A percentile compares a stretch with the other conserved stretches of the same genome.
Evolutionary conservation across 2,329 filamentous ascomycete genomes (phyloP).

Genomic region (Grosmannia serpens): DNA sequence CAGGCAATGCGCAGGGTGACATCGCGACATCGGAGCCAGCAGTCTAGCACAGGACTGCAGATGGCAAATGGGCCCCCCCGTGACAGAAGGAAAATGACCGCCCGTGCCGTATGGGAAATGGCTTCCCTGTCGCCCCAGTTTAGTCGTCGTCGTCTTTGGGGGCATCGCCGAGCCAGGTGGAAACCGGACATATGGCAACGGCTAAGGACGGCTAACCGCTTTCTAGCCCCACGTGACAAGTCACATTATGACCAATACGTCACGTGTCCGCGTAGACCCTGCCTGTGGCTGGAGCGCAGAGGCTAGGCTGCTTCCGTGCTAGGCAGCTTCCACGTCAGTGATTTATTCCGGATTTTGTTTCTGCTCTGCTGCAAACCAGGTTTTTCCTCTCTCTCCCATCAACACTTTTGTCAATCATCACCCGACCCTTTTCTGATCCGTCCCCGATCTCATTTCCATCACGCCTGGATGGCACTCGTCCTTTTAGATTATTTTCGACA

Average conservation of each 20-base stretch:
- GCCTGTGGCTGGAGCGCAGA: neutral
- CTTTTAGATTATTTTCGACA: neutral
- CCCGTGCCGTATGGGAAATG: neutral
- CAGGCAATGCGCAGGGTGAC: neutral
- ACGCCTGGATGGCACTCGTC: neutral
- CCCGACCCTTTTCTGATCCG: neutral
- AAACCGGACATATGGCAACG: conserved; percentile 2
- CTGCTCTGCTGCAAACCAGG: neutral
- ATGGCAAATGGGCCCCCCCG: neutral
- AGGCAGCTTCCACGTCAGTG: neutral
- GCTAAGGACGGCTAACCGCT: neutral
- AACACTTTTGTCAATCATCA: neutral
- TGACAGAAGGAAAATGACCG: neutral
- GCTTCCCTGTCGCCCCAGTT: neutral
- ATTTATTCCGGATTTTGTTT: neutral
- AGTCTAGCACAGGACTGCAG: neutral
- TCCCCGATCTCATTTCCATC: neutral
- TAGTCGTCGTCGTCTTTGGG: neutral
- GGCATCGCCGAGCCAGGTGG: neutral
- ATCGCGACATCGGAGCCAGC: neutral
- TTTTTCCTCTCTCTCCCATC: neutral
- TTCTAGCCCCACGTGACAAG: neutral
- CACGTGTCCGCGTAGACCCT: neutral
- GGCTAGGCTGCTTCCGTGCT: neutral
- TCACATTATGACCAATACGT: neutral